These are phyloP conservation scores for Pichia kudriavzevii DNA, from an alignment of 1,139 yeast genomes.

Conservation along the genomic window DNA sequence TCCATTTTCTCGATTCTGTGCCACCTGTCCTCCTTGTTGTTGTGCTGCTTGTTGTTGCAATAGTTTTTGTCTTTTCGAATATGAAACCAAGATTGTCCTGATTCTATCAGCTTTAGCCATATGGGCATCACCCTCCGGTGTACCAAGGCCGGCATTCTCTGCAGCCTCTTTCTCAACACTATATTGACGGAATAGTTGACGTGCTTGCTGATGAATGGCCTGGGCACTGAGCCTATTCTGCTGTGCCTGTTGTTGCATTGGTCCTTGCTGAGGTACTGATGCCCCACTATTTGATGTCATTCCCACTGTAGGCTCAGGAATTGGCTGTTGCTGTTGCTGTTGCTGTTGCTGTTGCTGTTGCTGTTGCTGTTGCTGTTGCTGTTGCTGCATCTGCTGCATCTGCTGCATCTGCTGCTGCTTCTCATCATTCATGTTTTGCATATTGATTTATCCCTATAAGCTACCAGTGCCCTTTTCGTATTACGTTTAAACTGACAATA, in stretches of 20 bases:
- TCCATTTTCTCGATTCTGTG: constrained; percentile 18
- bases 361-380: constrained; percentile 5
- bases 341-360: constrained; percentile 2
- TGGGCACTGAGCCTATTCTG: constrained; percentile 12
- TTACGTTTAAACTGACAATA: too few species aligned
- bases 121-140: constrained; percentile 66
- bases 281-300: not conserved
- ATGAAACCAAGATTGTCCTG: constrained; percentile 36
- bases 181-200: constrained; percentile 53
- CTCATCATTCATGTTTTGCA: constrained; percentile 1
- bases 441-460: too few species aligned
- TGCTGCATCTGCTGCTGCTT: too few species aligned
- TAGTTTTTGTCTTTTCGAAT: constrained; percentile 28
- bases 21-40: constrained; percentile 15
- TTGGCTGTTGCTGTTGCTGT: constrained; percentile 13
- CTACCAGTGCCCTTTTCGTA: too few species aligned
- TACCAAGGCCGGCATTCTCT: constrained; percentile 44
- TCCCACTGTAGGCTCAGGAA: too few species aligned
- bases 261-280: constrained; percentile 2
- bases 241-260: constrained; percentile 8
- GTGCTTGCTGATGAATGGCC: constrained; percentile 40
- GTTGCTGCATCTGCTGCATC: constrained; percentile 4
- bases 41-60: constrained; percentile 23
- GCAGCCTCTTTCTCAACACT: constrained; percentile 61
- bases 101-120: constrained; percentile 61